Evolutionary conservation across 1,284 basidiomycete species (phyloP).

Genomic region (Entoloma clypeatum): DNA sequence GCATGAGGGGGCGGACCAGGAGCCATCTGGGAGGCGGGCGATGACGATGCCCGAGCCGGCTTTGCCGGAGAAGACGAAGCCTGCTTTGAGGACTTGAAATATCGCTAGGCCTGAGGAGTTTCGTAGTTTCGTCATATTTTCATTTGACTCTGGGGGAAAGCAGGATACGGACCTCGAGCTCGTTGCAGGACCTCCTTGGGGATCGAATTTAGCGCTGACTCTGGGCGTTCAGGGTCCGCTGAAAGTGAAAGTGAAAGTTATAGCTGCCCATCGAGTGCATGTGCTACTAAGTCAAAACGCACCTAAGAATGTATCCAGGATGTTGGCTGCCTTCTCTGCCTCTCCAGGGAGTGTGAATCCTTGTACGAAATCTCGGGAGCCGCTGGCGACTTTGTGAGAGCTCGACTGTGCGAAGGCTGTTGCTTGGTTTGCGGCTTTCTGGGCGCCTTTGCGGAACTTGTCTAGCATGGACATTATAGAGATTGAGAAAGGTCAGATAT

Average conservation of each 20-base stretch:
- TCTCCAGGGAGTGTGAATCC: slow-evolving; percentile 85
- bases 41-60: slow-evolving; percentile 94
- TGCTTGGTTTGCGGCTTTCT: slow-evolving; percentile 79
- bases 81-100: slow-evolving; percentile 93
- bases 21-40: slow-evolving; percentile 91
- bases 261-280: not conserved
- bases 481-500: not conserved
- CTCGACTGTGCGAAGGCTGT: slow-evolving; percentile 68
- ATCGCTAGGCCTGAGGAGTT: slow-evolving; percentile 75
- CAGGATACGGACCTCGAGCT: slow-evolving; percentile 70
- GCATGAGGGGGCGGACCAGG: slow-evolving; percentile 96
- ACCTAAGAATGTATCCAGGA: slow-evolving; percentile 88
- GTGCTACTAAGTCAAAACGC: slow-evolving; percentile 27
- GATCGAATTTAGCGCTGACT: slow-evolving; percentile 91
- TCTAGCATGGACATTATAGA: slow-evolving; percentile 58
- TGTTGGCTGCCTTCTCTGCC: slow-evolving; percentile 89
- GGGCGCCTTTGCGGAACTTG: slow-evolving; percentile 76
- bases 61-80: slow-evolving; percentile 96
- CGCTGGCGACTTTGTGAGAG: slow-evolving; percentile 62
- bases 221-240: slow-evolving; percentile 88
- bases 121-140: not conserved
- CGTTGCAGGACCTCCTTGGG: slow-evolving; percentile 91
- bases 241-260: slow-evolving; percentile 11
- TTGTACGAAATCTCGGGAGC: slow-evolving; percentile 74
- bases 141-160: not conserved